Evolutionary conservation across 176 grass and related monocot species (phyloP).

Genomic region (Phyllostachys edulis): DNA sequence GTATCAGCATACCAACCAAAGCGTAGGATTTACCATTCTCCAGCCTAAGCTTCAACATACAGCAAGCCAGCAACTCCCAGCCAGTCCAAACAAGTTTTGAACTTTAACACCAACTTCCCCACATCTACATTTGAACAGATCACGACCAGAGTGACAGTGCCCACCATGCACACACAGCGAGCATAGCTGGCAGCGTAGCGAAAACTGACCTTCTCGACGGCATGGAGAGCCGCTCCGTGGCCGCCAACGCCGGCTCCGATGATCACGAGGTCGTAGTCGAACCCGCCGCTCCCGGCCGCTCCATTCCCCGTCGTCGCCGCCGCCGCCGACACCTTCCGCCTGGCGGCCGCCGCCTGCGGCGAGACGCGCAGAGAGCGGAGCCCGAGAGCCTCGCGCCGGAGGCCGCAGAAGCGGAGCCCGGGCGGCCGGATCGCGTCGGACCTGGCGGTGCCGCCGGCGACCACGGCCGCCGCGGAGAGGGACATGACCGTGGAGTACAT

Average conservation of each 20-base stretch:
- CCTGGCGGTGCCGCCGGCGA: not conserved
- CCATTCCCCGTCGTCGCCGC: constrained; percentile 44
- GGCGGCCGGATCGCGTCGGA: constrained; percentile 16
- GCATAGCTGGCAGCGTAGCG: not conserved
- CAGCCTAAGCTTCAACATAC: not conserved
- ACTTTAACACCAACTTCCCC: not conserved
- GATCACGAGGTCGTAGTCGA: constrained; percentile 82
- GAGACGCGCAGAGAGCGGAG: constrained; percentile 14
- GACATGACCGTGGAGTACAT: constrained; percentile 46
- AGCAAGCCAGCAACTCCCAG: not conserved
- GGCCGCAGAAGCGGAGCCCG: constrained; percentile 54
- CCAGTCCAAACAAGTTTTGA: not conserved
- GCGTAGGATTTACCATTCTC: not conserved
- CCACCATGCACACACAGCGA: not conserved
- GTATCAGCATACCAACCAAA: not conserved
- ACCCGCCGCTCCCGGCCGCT: constrained; percentile 30
- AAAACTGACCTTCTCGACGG: constrained; percentile 59
- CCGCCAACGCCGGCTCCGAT: constrained; percentile 77
- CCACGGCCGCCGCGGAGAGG: constrained; percentile 17
- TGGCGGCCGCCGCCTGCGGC: not conserved
- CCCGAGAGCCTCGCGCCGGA: constrained; percentile 51
- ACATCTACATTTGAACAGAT: constrained; percentile 15
- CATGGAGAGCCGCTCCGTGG: constrained; percentile 74
- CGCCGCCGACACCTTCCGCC: not conserved
- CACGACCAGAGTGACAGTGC: not conserved